phyloP scores from a whole-genome alignment of 768 basidiomycete genomes.

The Gelatoporia subvermispora region DNA sequence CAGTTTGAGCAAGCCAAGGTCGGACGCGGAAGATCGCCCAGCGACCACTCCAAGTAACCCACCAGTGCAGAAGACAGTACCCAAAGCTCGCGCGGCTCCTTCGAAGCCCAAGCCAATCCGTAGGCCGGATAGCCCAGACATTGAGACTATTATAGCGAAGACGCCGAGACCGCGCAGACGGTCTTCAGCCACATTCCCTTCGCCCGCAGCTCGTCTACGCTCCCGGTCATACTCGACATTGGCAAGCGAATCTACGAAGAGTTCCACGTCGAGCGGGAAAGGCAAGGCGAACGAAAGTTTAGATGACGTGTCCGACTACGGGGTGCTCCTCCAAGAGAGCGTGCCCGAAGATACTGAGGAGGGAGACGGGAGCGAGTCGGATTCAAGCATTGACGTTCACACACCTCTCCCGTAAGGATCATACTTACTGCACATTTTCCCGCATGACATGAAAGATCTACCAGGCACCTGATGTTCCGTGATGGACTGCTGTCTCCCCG shows the following conservation, averaged over 20 bases:
- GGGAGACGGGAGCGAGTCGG: constrained; percentile 27
- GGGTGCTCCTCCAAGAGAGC: constrained; percentile 7
- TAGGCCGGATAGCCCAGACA: constrained; percentile 27
- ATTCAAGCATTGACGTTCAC: constrained; percentile 35
- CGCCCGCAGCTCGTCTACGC: constrained; percentile 8
- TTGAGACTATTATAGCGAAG: constrained; percentile 25
- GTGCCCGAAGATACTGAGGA: constrained; percentile 7
- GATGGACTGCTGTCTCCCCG: constrained; percentile 36
- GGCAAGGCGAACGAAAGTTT: constrained; percentile 8
- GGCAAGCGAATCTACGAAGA: constrained; percentile 6
- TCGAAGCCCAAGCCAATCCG: constrained; percentile 1
- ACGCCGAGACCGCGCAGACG: constrained; percentile 28
- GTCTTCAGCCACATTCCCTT: constrained; percentile 16
- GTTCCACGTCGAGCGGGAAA: constrained; percentile 11
- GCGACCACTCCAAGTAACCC: constrained; percentile 2
- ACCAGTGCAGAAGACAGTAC: neutral
- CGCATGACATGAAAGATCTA: neutral
- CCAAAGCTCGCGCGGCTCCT: neutral
- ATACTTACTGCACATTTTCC: neutral
- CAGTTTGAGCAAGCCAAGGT: constrained; percentile 11
- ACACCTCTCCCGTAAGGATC: constrained; percentile 35
- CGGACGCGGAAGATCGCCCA: constrained; percentile 3
- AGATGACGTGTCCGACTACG: constrained; percentile 12
- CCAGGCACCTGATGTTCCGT: constrained; percentile 36
- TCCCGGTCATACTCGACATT: constrained; percentile 3